A percentile compares a stretch with the other conserved stretches of the same genome.
These are phyloP conservation scores for Bisporella sp. DNA, from an alignment of 2,329 filamentous ascomycete genomes.

Conservation along the genomic window DNA sequence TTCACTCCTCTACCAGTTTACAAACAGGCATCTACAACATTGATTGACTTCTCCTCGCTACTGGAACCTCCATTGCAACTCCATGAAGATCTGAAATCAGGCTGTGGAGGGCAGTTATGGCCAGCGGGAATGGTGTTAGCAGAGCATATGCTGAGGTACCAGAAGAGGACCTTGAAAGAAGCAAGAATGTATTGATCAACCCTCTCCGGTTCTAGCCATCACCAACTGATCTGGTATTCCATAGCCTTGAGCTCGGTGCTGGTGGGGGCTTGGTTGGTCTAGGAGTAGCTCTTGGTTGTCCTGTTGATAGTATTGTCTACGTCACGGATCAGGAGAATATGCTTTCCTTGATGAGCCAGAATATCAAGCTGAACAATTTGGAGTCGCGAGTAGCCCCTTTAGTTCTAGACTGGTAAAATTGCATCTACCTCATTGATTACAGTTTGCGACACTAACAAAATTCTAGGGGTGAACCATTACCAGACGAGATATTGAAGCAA, in stretches of 20 bases:
- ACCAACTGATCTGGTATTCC: neutral
- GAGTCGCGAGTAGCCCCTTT: constrained; percentile 54
- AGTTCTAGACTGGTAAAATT: constrained; percentile 72
- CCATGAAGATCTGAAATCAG: constrained; percentile 77
- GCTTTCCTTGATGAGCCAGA: constrained; percentile 77
- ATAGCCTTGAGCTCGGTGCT: constrained; percentile 82
- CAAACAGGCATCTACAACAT: constrained; percentile 46
- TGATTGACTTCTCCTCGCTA: constrained; percentile 65
- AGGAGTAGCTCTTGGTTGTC: constrained; percentile 50
- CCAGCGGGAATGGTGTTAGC: constrained; percentile 85
- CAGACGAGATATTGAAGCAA: constrained; percentile 42
- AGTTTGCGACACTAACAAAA: no score
- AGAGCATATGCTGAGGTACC: constrained; percentile 76
- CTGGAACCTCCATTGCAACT: constrained; percentile 64
- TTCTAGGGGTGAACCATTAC: constrained; percentile 53
- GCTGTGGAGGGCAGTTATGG: constrained; percentile 93
- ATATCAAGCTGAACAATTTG: constrained; percentile 76
- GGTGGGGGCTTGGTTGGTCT: constrained; percentile 82
- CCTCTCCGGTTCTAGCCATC: neutral
- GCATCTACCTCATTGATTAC: no score
- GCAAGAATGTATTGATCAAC: constrained; percentile 59
- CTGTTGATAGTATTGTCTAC: constrained; percentile 51
- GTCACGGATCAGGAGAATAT: constrained; percentile 87
- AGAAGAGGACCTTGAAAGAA: constrained; percentile 51
- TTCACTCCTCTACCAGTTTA: constrained; percentile 52